Percentiles rank a stretch among this genome's conserved stretches.
Conservation (phyloP, 306 rosid species). For the Myrica gale region DNA sequence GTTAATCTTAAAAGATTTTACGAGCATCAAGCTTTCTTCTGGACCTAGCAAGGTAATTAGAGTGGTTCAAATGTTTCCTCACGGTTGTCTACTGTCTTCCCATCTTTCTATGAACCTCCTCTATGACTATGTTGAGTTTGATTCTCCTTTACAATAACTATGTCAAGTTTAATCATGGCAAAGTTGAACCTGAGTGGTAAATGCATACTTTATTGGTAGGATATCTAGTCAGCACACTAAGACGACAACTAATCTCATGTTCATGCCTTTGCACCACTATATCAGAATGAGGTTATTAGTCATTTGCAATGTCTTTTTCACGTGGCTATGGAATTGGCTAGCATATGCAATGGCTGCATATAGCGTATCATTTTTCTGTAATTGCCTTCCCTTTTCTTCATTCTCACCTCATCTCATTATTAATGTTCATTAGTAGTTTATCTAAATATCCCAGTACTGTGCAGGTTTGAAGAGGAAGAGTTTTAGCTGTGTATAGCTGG, state of each 20-base stretch:
- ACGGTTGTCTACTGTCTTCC: neutral
- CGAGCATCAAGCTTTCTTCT: neutral
- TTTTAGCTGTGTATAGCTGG: neutral
- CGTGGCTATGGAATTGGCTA: no score
- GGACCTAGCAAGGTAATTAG: neutral
- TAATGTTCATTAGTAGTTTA: neutral
- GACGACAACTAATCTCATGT: no score
- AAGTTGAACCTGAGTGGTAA: neutral
- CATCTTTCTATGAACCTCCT: neutral
- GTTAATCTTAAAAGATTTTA: neutral
- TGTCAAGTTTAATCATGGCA: neutral
- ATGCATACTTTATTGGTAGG: conserved; percentile 50
- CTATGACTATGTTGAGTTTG: no score
- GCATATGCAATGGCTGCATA: no score
- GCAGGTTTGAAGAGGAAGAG: conserved; percentile 9
- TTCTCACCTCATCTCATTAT: neutral
- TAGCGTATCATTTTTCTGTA: neutral
- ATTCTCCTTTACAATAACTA: neutral
- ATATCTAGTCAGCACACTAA: no score
- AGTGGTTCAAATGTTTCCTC: neutral
- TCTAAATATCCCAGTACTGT: neutral
- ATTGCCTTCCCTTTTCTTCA: neutral
- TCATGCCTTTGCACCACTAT: no score
- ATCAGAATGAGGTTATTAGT: no score
- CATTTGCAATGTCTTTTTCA: no score